phyloP scores from a whole-genome alignment of 805 yeast genomes.

The Sporopachydermia lactativora region DNA sequence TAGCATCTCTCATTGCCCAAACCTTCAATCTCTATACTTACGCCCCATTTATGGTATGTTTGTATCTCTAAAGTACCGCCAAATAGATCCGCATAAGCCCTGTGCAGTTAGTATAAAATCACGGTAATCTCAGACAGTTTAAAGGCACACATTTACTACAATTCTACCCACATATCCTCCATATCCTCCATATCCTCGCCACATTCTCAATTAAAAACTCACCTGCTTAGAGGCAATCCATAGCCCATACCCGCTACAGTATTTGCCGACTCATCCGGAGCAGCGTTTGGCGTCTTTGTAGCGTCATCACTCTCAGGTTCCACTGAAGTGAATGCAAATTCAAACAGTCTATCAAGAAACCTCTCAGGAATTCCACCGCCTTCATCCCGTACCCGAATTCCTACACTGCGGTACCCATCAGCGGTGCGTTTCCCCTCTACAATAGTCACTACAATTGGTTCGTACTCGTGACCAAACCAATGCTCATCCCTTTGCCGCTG shows the following conservation, averaged over 20 bases:
- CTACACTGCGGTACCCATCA: conserved; percentile 18
- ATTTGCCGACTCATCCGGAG: conserved; percentile 57
- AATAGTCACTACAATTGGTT: conserved; percentile 35
- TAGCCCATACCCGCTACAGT: conserved; percentile 92
- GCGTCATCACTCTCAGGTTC: conserved; percentile 41
- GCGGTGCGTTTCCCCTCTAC: conserved; percentile 21
- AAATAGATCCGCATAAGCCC: conserved; percentile 60
- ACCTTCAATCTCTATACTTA: no score
- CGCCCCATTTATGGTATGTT: conserved; percentile 60
- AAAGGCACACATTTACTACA: no score
- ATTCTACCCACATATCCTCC: not conserved
- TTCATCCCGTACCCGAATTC: conserved; percentile 61
- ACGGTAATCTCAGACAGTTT: no score
- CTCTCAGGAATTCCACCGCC: conserved; percentile 81
- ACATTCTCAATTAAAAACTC: conserved; percentile 15
- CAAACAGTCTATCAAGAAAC: conserved; percentile 55
- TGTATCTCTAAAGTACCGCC: conserved; percentile 59
- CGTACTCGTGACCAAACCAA: conserved; percentile 14
- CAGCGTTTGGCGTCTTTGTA: conserved; percentile 42
- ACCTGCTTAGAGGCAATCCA: conserved; percentile 69
- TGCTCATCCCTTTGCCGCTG: conserved; percentile 23
- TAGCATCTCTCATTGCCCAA: no score
- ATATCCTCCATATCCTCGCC: conserved; percentile 3
- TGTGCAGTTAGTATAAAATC: conserved; percentile 8
- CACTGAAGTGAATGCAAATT: conserved; percentile 77